Percentiles rank a stretch among this genome's conserved stretches.
Evolutionary conservation across 768 basidiomycete species (phyloP).

Genomic region (Tulasnella sp.): DNA sequence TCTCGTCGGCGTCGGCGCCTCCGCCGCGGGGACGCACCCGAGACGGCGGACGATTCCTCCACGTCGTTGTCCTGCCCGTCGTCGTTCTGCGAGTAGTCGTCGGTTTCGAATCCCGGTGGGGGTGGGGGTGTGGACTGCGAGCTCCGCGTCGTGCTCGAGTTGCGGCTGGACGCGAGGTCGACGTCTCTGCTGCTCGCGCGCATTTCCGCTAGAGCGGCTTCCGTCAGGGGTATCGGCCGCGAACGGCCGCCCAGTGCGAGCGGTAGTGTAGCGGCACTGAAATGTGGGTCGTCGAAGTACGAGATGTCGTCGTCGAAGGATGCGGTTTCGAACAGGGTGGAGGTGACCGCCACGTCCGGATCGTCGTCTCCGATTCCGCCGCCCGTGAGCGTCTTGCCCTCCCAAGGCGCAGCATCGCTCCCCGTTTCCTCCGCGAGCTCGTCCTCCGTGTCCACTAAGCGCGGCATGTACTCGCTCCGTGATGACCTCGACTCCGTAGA

Average conservation of each 20-base stretch:
- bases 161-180: not conserved
- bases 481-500: slow-evolving; percentile 1
- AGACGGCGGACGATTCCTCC: not conserved
- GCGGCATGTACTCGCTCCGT: slow-evolving; percentile 1
- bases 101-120: not conserved
- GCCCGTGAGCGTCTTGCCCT: slow-evolving; percentile 2
- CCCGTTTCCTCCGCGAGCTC: not conserved
- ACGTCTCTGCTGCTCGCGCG: slow-evolving; percentile 10
- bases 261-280: not conserved
- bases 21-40: not conserved
- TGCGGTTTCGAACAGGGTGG: not conserved
- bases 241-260: not conserved
- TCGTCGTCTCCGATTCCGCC: not conserved
- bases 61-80: not conserved
- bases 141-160: not conserved
- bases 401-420: not conserved
- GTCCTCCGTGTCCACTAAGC: not conserved
- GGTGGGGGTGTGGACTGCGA: not conserved
- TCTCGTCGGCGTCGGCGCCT: not conserved
- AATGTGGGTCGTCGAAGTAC: not conserved
- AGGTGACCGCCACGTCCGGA: slow-evolving; percentile 1
- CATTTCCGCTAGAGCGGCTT: not conserved
- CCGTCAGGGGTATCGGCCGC: not conserved
- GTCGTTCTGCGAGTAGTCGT: not conserved
- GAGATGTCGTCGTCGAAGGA: slow-evolving; percentile 10